Evolutionary conservation across 768 basidiomycete species (phyloP).

Genomic region (Lanmaoa pseudosensibilis): DNA sequence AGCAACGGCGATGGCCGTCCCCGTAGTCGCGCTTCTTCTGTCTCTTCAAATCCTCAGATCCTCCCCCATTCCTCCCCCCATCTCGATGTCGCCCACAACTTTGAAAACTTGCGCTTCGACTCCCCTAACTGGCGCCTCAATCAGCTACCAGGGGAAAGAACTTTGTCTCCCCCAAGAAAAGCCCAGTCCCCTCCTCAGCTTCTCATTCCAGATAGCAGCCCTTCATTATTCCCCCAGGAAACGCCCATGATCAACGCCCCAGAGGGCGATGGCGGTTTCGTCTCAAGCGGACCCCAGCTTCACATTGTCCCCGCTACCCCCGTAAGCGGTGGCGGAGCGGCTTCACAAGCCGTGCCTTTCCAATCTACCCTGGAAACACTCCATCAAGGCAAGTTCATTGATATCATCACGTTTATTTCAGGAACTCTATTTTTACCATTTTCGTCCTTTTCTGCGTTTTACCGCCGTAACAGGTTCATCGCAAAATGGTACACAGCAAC

Average conservation of each 20-base stretch:
- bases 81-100: slow-evolving; percentile 53
- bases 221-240: slow-evolving; percentile 42
- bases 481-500: slow-evolving; percentile 36
- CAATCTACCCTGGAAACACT: slow-evolving; percentile 50
- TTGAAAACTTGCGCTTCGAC: slow-evolving; percentile 63
- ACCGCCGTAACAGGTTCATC: slow-evolving; percentile 32
- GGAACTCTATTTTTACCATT: slow-evolving; percentile 32
- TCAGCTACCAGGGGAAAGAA: slow-evolving; percentile 45
- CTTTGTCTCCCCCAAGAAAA: slow-evolving; percentile 45
- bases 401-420: slow-evolving; percentile 33
- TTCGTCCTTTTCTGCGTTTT: slow-evolving; percentile 26
- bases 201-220: slow-evolving; percentile 56
- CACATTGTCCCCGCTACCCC: slow-evolving; percentile 86
- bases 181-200: slow-evolving; percentile 64
- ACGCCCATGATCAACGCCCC: slow-evolving; percentile 62
- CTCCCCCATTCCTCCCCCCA: slow-evolving; percentile 51
- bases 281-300: slow-evolving; percentile 57
- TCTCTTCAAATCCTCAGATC: slow-evolving; percentile 55
- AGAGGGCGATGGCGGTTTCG: slow-evolving; percentile 50
- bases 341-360: slow-evolving; percentile 50
- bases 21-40: slow-evolving; percentile 64
- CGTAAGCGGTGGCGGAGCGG: slow-evolving; percentile 58
- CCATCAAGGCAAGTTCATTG: slow-evolving; percentile 50
- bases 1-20: slow-evolving; percentile 53
- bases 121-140: slow-evolving; percentile 59